Percentiles rank a stretch among this genome's conserved stretches.
Evolutionary conservation across 2,329 filamentous ascomycete species (phyloP).

Genomic region (Pleurostoma richardsiae): DNA sequence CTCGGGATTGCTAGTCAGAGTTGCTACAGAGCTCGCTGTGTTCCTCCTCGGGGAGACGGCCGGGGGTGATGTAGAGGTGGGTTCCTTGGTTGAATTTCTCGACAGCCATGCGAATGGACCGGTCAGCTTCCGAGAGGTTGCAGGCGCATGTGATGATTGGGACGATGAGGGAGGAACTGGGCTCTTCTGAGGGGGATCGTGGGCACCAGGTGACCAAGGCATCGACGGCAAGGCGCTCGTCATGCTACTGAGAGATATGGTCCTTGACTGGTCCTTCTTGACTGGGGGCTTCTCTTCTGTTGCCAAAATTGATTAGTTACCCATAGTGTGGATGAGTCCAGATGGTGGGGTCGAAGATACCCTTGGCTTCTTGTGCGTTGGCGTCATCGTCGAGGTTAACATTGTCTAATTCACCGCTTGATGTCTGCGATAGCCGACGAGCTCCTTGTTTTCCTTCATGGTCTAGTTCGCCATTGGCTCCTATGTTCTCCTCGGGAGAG

Average conservation of each 20-base stretch:
- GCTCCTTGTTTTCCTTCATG: slow-evolving; percentile 21
- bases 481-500: too few species aligned
- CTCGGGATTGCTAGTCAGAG: slow-evolving; percentile 74
- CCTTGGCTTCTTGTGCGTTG: slow-evolving; percentile 17
- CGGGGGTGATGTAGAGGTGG: slow-evolving; percentile 50
- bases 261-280: slow-evolving; percentile 42
- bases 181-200: slow-evolving; percentile 41
- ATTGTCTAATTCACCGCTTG: slow-evolving; percentile 43
- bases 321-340: slow-evolving; percentile 4
- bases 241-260: slow-evolving; percentile 63
- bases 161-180: slow-evolving; percentile 23
- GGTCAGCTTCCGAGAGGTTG: slow-evolving; percentile 65
- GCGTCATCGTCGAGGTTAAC: slow-evolving; percentile 63
- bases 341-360: slow-evolving; percentile 3
- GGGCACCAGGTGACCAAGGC: slow-evolving; percentile 62
- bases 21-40: slow-evolving; percentile 75
- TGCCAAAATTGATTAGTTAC: too few species aligned
- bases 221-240: slow-evolving; percentile 68
- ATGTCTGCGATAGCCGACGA: slow-evolving; percentile 37
- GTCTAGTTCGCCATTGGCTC: slow-evolving; percentile 21
- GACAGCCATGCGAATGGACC: slow-evolving; percentile 87
- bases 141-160: slow-evolving; percentile 18
- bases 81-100: slow-evolving; percentile 56
- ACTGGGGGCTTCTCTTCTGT: slow-evolving; percentile 21
- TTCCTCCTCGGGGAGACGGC: slow-evolving; percentile 55